A percentile compares a stretch with the other conserved stretches of the same genome.
Conservation (phyloP, 1,284 basidiomycete species). For the Fomitopsis pinicola region DNA sequence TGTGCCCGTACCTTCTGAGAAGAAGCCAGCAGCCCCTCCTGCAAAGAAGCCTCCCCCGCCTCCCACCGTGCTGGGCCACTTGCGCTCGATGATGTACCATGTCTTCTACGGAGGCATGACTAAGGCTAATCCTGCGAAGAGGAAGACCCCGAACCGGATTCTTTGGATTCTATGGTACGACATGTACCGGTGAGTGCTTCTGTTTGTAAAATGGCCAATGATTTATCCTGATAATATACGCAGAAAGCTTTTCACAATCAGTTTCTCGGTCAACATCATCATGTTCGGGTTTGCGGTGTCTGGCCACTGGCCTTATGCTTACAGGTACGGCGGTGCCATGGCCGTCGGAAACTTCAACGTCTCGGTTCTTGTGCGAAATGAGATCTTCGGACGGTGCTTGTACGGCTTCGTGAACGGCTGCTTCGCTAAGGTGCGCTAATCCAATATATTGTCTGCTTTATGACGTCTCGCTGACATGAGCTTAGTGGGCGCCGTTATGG, state of each 20-base stretch:
- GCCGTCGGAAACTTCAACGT: slow-evolving; percentile 52
- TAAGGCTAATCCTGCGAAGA: slow-evolving; percentile 29
- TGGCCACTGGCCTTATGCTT: slow-evolving; percentile 62
- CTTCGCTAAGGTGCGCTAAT: slow-evolving; percentile 52
- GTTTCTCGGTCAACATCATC: slow-evolving; percentile 55
- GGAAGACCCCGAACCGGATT: slow-evolving; percentile 53
- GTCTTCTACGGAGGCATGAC: background rate
- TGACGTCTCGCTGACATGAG: slow-evolving; percentile 10
- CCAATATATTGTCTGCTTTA: background rate
- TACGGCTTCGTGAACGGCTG: slow-evolving; percentile 47
- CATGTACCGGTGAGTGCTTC: slow-evolving; percentile 48
- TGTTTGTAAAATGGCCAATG: background rate
- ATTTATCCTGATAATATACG: background rate
- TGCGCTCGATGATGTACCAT: no score
- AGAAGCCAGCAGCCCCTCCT: slow-evolving; percentile 31
- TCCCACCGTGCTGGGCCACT: no score
- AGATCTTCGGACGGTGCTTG: slow-evolving; percentile 50
- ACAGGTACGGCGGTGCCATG: slow-evolving; percentile 55
- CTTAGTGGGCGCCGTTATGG: slow-evolving; percentile 66
- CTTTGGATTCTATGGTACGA: slow-evolving; percentile 65
- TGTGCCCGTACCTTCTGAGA: slow-evolving; percentile 30
- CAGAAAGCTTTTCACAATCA: slow-evolving; percentile 64
- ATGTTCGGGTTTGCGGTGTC: slow-evolving; percentile 56
- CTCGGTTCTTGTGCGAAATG: slow-evolving; percentile 52
- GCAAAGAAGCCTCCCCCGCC: slow-evolving; percentile 16